Evolutionary conservation across 169 alveolate genomes (phyloP).

Genomic region (Plasmodium gallinaceum): DNA sequence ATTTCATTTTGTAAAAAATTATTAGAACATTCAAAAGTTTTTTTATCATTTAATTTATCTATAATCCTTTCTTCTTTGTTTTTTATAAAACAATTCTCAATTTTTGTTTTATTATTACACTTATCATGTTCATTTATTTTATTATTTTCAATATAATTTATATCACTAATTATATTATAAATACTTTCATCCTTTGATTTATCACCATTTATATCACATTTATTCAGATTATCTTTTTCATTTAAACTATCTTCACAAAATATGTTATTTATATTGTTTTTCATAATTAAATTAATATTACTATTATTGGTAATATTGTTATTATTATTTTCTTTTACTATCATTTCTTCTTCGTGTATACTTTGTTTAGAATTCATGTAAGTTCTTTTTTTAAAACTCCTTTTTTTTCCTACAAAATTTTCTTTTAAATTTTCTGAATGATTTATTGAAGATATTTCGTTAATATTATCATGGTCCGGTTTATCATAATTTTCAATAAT

Average conservation of each 20-base stretch:
- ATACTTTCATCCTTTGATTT: background rate
- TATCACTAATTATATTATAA: background rate
- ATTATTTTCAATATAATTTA: background rate
- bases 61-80: background rate
- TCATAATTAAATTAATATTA: background rate
- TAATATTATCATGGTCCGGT: background rate
- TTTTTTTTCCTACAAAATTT: background rate
- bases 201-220: too few relatives aligned
- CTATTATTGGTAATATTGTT: background rate
- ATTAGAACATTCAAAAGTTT: constrained; percentile 10
- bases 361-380: constrained; percentile 25
- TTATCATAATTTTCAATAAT: constrained; percentile 24
- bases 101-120: background rate
- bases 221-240: background rate
- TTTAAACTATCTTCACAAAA: background rate
- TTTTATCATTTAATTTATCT: background rate
- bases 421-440: background rate
- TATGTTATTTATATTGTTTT: background rate
- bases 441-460: background rate
- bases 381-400: constrained; percentile 1
- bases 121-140: background rate
- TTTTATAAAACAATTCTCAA: background rate
- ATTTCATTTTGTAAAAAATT: background rate
- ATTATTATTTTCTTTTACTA: background rate
- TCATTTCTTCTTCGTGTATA: constrained; percentile 14